These are phyloP conservation scores for Paramyrothecium sp. DNA, from an alignment of 2,329 filamentous ascomycete genomes.

Conservation along the genomic window DNA sequence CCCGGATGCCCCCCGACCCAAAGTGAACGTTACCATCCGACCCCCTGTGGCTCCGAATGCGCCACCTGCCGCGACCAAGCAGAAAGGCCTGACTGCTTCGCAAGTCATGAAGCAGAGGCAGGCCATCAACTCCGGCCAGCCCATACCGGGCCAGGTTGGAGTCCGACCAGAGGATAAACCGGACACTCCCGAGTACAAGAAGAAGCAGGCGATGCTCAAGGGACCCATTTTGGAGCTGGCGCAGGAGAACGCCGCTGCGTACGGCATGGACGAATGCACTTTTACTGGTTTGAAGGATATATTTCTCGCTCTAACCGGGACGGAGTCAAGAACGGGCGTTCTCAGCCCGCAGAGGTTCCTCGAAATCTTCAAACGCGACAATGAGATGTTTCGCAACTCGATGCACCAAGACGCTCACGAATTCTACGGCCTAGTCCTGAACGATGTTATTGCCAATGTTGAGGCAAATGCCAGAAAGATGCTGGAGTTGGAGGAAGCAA, in stretches of 20 bases:
- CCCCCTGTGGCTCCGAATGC: conserved; percentile 50
- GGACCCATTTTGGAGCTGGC: conserved; percentile 85
- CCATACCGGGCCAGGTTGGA: conserved; percentile 52
- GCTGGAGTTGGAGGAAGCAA: conserved; percentile 45
- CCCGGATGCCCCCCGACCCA: conserved; percentile 56
- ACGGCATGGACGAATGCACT: conserved; percentile 91
- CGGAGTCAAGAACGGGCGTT: conserved; percentile 80
- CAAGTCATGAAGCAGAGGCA: conserved; percentile 58
- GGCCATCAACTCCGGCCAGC: conserved; percentile 51
- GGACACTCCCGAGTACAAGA: conserved; percentile 95
- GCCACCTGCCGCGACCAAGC: conserved; percentile 37
- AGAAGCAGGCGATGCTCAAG: conserved; percentile 87
- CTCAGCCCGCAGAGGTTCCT: conserved; percentile 90
- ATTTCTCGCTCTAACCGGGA: conserved; percentile 84
- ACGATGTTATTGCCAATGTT: conserved; percentile 91
- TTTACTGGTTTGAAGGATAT: conserved; percentile 97
- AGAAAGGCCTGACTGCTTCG: conserved; percentile 52
- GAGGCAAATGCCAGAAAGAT: conserved; percentile 77
- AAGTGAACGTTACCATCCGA: conserved; percentile 61
- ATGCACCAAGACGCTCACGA: conserved; percentile 99
- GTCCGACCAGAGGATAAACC: conserved; percentile 83
- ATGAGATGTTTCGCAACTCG: conserved; percentile 94
- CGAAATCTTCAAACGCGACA: conserved; percentile 89
- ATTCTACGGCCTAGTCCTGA: conserved; percentile 91
- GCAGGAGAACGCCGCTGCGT: conserved; percentile 74